phyloP scores from a whole-genome alignment of 495 filamentous ascomycete genomes.

The Podospora fimiseda region DNA sequence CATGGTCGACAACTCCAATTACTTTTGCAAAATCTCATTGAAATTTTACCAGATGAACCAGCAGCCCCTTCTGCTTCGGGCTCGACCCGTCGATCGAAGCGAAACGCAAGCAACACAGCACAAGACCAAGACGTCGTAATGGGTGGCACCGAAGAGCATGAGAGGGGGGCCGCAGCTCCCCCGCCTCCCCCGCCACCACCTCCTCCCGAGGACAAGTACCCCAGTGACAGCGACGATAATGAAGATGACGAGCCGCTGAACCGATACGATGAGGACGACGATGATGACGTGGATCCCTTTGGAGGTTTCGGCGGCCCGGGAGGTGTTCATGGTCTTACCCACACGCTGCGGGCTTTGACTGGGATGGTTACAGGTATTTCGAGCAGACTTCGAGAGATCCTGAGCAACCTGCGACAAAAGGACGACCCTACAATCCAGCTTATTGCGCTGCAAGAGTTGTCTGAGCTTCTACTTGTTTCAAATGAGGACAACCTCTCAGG shows the following conservation, averaged over 20 bases:
- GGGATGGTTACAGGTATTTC: constrained; percentile 87
- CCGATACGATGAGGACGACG: constrained; percentile 44
- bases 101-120: constrained; percentile 45
- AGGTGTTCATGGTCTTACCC: constrained; percentile 60
- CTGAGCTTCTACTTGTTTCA: constrained; percentile 85
- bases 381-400: constrained; percentile 71
- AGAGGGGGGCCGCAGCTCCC: constrained; percentile 43
- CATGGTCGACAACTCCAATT: not conserved
- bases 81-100: constrained; percentile 48
- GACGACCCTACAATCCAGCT: constrained; percentile 84
- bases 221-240: constrained; percentile 46
- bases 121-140: constrained; percentile 47
- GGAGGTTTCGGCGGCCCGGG: constrained; percentile 61
- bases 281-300: constrained; percentile 66
- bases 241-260: constrained; percentile 44
- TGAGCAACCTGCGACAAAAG: constrained; percentile 77
- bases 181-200: constrained; percentile 36
- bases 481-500: constrained; percentile 96
- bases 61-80: constrained; percentile 23
- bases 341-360: constrained; percentile 74
- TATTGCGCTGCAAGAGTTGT: constrained; percentile 88
- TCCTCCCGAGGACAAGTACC: constrained; percentile 41
- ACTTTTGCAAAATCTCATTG: not conserved
- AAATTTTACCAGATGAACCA: constrained; percentile 11
- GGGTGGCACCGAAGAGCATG: constrained; percentile 56